phyloP scores from a whole-genome alignment of 108 stramenopile genomes.

The Poteriospumella lacustris region DNA sequence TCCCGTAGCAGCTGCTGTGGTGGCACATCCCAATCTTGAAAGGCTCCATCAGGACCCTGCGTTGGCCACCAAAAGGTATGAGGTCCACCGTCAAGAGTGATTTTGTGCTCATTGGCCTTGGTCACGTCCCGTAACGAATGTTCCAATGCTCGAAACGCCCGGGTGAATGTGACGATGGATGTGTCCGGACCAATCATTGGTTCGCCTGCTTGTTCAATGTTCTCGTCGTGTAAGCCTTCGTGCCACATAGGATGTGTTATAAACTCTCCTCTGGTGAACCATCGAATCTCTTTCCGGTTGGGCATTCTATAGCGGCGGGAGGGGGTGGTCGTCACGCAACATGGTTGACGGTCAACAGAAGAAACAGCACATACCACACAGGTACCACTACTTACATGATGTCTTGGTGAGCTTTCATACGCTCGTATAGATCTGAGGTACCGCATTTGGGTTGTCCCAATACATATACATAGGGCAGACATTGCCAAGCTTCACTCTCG shows the following conservation, averaged over 20 bases:
- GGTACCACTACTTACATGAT: neutral
- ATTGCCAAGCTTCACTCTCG: neutral
- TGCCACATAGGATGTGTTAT: neutral
- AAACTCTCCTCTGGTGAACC: conserved; percentile 30
- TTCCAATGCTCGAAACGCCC: neutral
- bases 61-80: conserved; percentile 36
- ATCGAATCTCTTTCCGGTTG: conserved; percentile 20
- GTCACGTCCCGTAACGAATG: neutral
- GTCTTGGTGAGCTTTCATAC: neutral
- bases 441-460: conserved; percentile 30
- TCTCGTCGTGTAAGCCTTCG: conserved; percentile 12
- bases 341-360: neutral
- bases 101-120: neutral
- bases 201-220: neutral
- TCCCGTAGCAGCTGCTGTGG: neutral
- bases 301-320: neutral
- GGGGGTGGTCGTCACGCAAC: neutral
- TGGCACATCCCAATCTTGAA: neutral
- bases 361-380: neutral
- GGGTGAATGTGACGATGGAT: neutral
- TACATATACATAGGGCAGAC: conserved; percentile 26
- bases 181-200: neutral
- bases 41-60: conserved; percentile 29
- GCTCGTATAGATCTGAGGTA: conserved; percentile 16
- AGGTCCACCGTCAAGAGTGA: conserved; percentile 31